Base-by-base conservation (phyloP, 2,329 filamentous ascomycete genomes). In the Periconia macrospinosa region DNA sequence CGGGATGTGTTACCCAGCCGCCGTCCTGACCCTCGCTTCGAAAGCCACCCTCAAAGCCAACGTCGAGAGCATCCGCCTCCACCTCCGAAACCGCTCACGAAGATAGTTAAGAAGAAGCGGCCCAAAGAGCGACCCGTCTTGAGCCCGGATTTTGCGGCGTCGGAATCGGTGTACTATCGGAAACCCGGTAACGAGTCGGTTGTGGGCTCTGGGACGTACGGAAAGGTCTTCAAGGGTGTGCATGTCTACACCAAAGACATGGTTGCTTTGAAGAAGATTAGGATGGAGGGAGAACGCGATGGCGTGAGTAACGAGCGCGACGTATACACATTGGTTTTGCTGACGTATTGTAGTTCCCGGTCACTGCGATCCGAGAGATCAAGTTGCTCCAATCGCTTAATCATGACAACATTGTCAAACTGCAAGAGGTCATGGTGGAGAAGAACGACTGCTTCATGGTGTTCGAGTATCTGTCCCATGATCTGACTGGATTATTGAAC, bases 371-470 rank as follows among this genome's bases (percentile, higher is more conserved):
- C 23, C 86, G 92, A 55, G 92, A 96, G 73, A 92, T 96, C 78
- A 95, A 95, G 72, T 79, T 96, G 20, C 80, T 96, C n/a, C 91
- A 96, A 69, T 92, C 90, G 3, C 80, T 96, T 19, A 87, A 88
- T 58, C 91, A 96, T 66, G 78, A 81, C 54, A 96, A 95, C 66
- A 87, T 96, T 47, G 91, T 96, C 53, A 86, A 87, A 41, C 78
- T 96, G 17, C 86, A 90, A 60, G 92, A 96, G 76, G 91, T 95
- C 61, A 99, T 99, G 94, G 94, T 99, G 2, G 94, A 99, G 76
- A 90, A 89, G 70, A 97, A 97, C 63, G 92, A 97, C 75, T 99
- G 94, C 73, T 99, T 96, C 76, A 99, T 99, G 94, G 94, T 99
- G 2, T 99, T 99, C 61, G 94, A 99, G 73, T 99, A 99, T 70